phyloP scores from a whole-genome alignment of 2,329 filamentous ascomycete species.

The Colletotrichum destructivum region DNA sequence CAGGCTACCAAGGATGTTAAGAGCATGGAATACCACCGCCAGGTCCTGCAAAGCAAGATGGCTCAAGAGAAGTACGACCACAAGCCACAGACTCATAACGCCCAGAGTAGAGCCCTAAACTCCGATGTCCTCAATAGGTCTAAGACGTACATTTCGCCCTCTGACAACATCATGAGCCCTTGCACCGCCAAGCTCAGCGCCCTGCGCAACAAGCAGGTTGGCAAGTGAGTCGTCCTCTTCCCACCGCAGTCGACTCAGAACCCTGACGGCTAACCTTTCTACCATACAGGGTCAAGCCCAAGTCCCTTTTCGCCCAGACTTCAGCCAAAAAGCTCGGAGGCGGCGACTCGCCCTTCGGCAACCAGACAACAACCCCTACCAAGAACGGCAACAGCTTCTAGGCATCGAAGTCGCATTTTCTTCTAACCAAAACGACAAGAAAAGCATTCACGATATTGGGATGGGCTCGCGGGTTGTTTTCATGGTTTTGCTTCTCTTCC shows the following conservation, averaged over 20 bases:
- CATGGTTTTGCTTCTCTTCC: constrained; percentile 23
- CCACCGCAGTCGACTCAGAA: background rate
- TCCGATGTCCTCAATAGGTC: constrained; percentile 48
- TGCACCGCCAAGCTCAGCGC: constrained; percentile 87
- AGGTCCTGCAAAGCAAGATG: constrained; percentile 81
- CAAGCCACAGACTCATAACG: constrained; percentile 9
- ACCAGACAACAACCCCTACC: constrained; percentile 44
- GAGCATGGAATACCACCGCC: constrained; percentile 84
- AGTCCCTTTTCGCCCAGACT: constrained; percentile 77
- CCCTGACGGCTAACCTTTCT: constrained; percentile 13
- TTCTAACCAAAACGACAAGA: constrained; percentile 34
- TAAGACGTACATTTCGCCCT: constrained; percentile 82
- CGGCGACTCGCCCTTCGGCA: constrained; percentile 48
- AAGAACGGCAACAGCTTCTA: constrained; percentile 37
- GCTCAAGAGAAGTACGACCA: constrained; percentile 71
- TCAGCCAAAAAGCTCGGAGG: constrained; percentile 73
- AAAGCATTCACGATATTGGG: constrained; percentile 38
- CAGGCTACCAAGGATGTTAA: constrained; percentile 65
- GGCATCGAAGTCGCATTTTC: constrained; percentile 27
- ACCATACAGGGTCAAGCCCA: constrained; percentile 71
- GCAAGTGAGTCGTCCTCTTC: constrained; percentile 73
- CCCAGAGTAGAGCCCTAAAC: constrained; percentile 32
- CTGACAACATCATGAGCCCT: constrained; percentile 91
- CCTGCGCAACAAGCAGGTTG: constrained; percentile 84
- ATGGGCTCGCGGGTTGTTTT: constrained; percentile 35